Evolutionary conservation across 2,329 filamentous ascomycete genomes (phyloP).

Genomic region (Chrysoporthe puriensis): DNA sequence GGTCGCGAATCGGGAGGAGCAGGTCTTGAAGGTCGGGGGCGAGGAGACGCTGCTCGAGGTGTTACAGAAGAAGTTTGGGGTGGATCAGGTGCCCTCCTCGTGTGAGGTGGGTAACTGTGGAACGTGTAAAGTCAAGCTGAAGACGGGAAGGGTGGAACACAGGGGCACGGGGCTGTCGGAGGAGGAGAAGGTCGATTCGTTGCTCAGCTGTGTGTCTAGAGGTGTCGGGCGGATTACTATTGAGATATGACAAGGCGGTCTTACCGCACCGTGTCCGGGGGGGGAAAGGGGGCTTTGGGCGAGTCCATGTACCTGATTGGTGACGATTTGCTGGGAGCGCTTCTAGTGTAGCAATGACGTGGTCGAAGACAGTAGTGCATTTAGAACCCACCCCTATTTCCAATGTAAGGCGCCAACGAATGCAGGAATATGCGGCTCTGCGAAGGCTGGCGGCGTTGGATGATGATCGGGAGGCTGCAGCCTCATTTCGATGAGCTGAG

Average conservation of each 20-base stretch:
- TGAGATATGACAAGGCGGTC: constrained; percentile 43
- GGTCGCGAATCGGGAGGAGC: constrained; percentile 45
- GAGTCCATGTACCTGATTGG: too few species aligned
- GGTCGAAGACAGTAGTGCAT: too few species aligned
- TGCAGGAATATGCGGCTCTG: not conserved
- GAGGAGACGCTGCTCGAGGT: constrained; percentile 57
- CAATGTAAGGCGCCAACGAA: not conserved
- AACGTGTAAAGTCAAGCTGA: constrained; percentile 52
- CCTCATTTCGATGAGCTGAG: not conserved
- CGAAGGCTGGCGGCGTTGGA: not conserved
- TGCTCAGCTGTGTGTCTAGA: constrained; percentile 58
- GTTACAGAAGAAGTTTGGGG: constrained; percentile 46
- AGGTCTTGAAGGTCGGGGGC: constrained; percentile 48
- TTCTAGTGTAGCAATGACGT: too few species aligned
- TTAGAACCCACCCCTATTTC: too few species aligned
- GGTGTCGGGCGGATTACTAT: constrained; percentile 54
- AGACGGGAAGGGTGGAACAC: constrained; percentile 50
- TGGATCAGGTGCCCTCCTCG: constrained; percentile 48
- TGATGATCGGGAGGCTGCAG: not conserved
- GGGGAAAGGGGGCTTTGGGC: too few species aligned
- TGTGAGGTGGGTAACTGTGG: constrained; percentile 61
- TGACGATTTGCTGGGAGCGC: too few species aligned
- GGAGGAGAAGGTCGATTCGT: constrained; percentile 47
- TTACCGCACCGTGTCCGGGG: not conserved
- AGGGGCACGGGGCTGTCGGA: constrained; percentile 51